Percentiles rank a stretch among this genome's conserved stretches.
Evolutionary conservation across 345 rosid genomes (phyloP).

Genomic region (Brassica nigra): DNA sequence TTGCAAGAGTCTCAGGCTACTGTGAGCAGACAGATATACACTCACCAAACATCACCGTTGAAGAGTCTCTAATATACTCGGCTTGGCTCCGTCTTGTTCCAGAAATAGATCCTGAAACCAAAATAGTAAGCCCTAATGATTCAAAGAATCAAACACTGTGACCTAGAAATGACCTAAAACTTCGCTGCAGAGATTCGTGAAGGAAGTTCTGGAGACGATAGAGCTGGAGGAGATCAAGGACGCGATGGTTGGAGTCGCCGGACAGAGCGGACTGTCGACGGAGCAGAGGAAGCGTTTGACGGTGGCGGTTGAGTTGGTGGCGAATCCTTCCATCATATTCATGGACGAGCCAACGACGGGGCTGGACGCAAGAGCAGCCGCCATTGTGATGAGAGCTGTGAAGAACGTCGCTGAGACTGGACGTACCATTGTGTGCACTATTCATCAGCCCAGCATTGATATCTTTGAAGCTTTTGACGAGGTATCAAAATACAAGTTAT

Average conservation of each 20-base stretch:
- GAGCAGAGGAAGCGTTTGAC: slow-evolving; percentile 84
- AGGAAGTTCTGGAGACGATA: slow-evolving; percentile 69
- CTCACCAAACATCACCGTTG: slow-evolving; percentile 68
- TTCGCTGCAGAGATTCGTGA: slow-evolving; percentile 68
- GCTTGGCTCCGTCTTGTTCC: slow-evolving; percentile 81
- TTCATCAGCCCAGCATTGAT: slow-evolving; percentile 86
- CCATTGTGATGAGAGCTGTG: slow-evolving; percentile 81
- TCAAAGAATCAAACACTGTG: too few relatives aligned
- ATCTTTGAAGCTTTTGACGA: slow-evolving; percentile 86
- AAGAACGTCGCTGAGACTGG: slow-evolving; percentile 77
- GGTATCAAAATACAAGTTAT: slow-evolving; percentile 30
- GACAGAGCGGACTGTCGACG: slow-evolving; percentile 66
- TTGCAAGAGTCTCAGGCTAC: slow-evolving; percentile 81
- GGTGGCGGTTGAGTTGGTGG: slow-evolving; percentile 78
- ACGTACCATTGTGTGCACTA: slow-evolving; percentile 80
- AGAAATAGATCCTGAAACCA: slow-evolving; percentile 53
- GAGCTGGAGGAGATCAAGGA: slow-evolving; percentile 75
- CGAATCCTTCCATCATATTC: slow-evolving; percentile 78
- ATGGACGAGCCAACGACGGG: slow-evolving; percentile 95
- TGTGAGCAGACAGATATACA: slow-evolving; percentile 87
- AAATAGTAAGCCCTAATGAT: slow-evolving; percentile 53
- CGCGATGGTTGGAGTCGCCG: slow-evolving; percentile 66
- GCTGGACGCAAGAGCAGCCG: slow-evolving; percentile 91
- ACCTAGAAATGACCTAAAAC: too few relatives aligned
- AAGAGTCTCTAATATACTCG: slow-evolving; percentile 71